Base-by-base conservation (phyloP, 2,329 filamentous ascomycete species). In the Hysterium pulicare region DNA sequence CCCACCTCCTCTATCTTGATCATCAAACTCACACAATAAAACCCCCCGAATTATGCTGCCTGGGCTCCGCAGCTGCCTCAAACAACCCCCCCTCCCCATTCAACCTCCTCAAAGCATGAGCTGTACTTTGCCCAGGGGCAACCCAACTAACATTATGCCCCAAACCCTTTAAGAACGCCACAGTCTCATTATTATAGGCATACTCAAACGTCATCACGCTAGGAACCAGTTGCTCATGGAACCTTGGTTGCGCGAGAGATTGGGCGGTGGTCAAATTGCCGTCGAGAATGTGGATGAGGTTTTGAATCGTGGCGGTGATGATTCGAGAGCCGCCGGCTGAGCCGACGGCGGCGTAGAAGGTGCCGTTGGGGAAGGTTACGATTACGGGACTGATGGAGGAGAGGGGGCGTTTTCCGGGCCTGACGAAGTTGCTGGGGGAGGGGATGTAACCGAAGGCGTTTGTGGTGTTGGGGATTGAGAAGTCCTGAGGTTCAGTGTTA, bases 401-500 rank as follows among this genome's bases (percentile, higher is more conserved):
- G 3, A 96, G 72, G 0, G 90, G 89, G 0, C 91, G 81, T 67
- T 96, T 96, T 36, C 81, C 77, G 0, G 88, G 82, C 4, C 82
- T 78, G 62, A 96, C 82, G 62, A 82, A 96, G 74, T 97, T 96
- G 33, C 83, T 78, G 3, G 82, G 79, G 1, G 81, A 84, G 2
- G 91, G 90, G 33, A 84, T 78, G 69, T 89, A 95, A 40, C 89
- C 90, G 62, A 96, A 97, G 20, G 83, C 81, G 62, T 95, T 95
- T 44, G 75, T 76, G 2, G 77, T 71, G 40, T 81, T 81, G 0
- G 91, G 90, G 55, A 95, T 90, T 37, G 84, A 88, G 71, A 96
- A 96, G 70, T 95, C 89, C 38, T 50, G 6, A n/a, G 33, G 7
- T 28, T 9, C 21, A 30, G 30, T 33, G 28, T 71, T 83, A 78